Evolutionary conservation across 169 alveolate species (phyloP), one percentile per base, ranked within the genome.

Genomic region (Blepharisma undulans): DNA sequence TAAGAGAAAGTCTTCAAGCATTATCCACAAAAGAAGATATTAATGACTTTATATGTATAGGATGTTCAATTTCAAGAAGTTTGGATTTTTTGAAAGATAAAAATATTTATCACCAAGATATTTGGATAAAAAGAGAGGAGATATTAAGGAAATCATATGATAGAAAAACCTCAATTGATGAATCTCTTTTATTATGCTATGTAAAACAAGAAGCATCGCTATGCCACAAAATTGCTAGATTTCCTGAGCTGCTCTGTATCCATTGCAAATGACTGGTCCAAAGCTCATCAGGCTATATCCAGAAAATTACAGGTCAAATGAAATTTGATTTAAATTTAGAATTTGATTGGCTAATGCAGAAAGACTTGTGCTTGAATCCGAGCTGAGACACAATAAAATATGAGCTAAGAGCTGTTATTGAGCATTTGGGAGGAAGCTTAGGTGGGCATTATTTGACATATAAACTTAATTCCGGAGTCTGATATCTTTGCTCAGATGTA

Each of bases 391-490:
- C 61, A 61, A 71, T 27, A 27, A 32, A 19, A 29, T 86, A 86
- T 34, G 32, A 27, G 72, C 34, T 86, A 12, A 86, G 32, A 27
- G 91, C 91, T 60, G 91, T 86, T n/a, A 72, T 86, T 19, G 91
- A 86, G 27, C 91, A 86, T 36, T 19, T 29, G 12, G 91, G 91
- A 72, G 84, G 91, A n/a, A 72, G 80, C 61, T 29, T 29, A 27
- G 84, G 91, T 2, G 91, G 91, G 36, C 91, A 86, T 72, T 86
- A 86, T 72, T 29, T 86, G 22, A 86, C 91, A 22, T 86, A 86
- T 36, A 86, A 48, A 25, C 34, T 21, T 71, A 21, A 25, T 30
- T 32, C 61, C 7, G 80, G 84, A 4, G 60, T 18, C 1, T 86
- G 91, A 48, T 86, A 71, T 86, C 60, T 22, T 0, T 86, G 91